phyloP scores from a whole-genome alignment of 306 rosid species.

The Corylus avellana region DNA sequence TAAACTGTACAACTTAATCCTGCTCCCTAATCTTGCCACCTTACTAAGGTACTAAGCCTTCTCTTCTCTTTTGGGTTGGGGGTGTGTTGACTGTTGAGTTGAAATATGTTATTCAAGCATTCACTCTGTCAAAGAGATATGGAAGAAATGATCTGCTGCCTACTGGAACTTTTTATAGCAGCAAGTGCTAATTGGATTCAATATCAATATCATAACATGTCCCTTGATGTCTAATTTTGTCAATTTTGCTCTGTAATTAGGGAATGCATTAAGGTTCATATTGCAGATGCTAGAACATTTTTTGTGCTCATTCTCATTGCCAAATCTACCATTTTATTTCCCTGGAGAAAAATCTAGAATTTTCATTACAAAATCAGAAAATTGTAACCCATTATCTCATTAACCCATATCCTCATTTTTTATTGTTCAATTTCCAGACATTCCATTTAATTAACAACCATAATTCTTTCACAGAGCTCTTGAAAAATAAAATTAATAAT shows the following conservation, averaged over 20 bases:
- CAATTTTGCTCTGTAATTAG: background rate
- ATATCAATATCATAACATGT: background rate
- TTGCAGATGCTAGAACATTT: background rate
- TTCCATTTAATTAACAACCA: background rate
- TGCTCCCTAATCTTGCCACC: no score
- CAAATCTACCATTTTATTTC: background rate
- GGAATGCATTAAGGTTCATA: background rate
- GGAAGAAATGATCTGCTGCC: no score
- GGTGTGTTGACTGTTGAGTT: no score
- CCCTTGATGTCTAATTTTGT: background rate
- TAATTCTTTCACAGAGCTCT: background rate
- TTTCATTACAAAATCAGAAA: background rate
- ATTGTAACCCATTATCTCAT: background rate
- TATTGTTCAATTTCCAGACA: background rate
- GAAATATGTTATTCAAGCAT: no score
- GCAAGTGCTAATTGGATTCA: background rate
- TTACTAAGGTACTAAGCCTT: no score
- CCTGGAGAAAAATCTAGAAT: background rate
- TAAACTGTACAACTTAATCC: no score
- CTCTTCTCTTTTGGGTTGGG: no score
- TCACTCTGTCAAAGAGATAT: no score
- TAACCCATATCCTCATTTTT: background rate
- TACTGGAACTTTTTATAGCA: no score
- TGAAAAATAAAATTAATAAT: conserved; percentile 6
- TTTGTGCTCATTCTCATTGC: background rate